Evolutionary conservation across 345 rosid species (phyloP), one percentile per base, ranked within the genome.

Genomic region (Salix viminalis): DNA sequence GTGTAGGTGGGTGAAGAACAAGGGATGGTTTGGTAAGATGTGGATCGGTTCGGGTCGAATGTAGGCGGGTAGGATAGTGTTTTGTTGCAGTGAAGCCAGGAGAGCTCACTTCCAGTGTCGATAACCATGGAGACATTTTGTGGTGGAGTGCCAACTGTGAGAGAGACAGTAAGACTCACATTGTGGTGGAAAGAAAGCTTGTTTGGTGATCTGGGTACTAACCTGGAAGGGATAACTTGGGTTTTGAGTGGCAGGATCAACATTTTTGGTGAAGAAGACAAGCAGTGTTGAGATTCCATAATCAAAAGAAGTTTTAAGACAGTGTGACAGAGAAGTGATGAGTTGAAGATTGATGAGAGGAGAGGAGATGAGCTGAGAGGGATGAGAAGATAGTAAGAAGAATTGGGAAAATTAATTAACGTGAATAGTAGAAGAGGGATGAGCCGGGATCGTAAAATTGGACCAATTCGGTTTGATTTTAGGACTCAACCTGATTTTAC

Each of bases 91-190:
- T 85, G 91, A 39, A 94, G 88, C 98, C 98, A 94, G 13, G 96
- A 87, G 81, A 92, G 97, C 76, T 94, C 98, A 74, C 96, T 91
- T 21, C 98, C 97, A 5, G 97, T 94, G 90, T 94, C 97, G 39
- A 94, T 77, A 52, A 91, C 98, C 94, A 94, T 86, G 78, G 98
- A 84, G 67, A 90, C 91, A 77, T 90, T 91, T 77, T 94, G 97
- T 13, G 98, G 97, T 24, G 97, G 98, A 10, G 91, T 90, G 28
- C 98, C 98, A 39, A 88, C 91, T 32, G 92, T 76, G 71, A 94
- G 87, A 61, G 91, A 84, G 50, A 91, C 92, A 9, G 94, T 87
- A 79, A 94, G 93, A 81, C 88, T 89, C 18, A 91, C 89, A 73
- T 94, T 94, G 78, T 91, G 97, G 80, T 79, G 94, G 83, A 92